Base-by-base conservation (phyloP, 495 filamentous ascomycete genomes). In the Thermochaetoides thermophila region DNA sequence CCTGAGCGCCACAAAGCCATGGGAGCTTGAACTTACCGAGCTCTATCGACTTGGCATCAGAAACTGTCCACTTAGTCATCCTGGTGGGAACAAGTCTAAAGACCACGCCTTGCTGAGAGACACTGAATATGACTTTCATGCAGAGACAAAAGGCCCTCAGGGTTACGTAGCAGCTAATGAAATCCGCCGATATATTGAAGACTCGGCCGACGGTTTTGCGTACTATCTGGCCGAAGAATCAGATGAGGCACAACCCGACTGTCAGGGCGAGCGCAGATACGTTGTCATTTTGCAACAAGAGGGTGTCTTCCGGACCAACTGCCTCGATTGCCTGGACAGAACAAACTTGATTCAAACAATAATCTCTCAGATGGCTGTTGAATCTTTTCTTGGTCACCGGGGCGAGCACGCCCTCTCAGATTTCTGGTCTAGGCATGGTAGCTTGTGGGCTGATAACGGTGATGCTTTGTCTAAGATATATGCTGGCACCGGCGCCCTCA, bases 391-490 rank as follows among this genome's bases (percentile, higher is more conserved):
- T 2, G 47, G 59, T 5, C 81, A 86, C 33, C 69, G 77, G 43
- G 68, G 66, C 5, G 69, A 80, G 44, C 57, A 43, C 32, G 69
- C 81, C 2, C 64, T 63, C 20, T 66, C 77, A 1, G 89, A 96
- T 47, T 79, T 96, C 44, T 87, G 85, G 74, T 74, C 81, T 52
- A 65, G 84, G 21, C 89, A 97, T 57, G 84, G 83, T 18, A 84
- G 69, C 37, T 63, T 97, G 2, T 97, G 89, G 89, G 89, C 89
- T n/a, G 89, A 97, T 52, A 95, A 95, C 60, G 89, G 89, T 18
- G 89, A 97, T 63, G 75, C 84, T 10, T 59, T 97, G 16, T 93
- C 85, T 1, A 81, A 83, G 47, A 96, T 95, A 13, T 97, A 97
- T 53, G 91, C 89, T 7, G 89, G 89, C 21, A 97, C 89, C 7